These are phyloP conservation scores for Populus euphratica DNA, from an alignment of 345 rosid genomes.

Conservation along the genomic window DNA sequence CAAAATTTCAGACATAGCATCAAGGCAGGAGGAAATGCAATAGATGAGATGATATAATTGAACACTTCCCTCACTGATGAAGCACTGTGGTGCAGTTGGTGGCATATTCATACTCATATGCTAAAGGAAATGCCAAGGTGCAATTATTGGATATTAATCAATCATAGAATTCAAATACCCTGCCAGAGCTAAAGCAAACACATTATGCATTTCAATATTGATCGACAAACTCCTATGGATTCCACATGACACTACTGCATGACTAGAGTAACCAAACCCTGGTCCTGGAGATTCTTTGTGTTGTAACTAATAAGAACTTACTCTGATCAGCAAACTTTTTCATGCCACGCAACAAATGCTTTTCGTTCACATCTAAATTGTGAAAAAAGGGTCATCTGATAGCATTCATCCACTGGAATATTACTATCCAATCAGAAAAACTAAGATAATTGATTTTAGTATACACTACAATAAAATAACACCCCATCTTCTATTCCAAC, in stretches of 20 bases:
- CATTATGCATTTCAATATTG: neutral
- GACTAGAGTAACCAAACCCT: neutral
- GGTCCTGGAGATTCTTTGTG: neutral
- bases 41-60: neutral
- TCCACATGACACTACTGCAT: neutral
- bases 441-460: neutral
- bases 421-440: neutral
- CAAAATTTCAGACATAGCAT: neutral
- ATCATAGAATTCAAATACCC: neutral
- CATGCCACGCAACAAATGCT: neutral
- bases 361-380: neutral
- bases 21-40: neutral
- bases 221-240: neutral
- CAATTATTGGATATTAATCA: neutral
- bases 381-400: neutral
- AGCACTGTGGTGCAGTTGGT: neutral
- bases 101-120: neutral
- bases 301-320: neutral
- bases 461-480: neutral
- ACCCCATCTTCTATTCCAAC: neutral
- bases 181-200: neutral
- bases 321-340: neutral
- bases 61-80: neutral
- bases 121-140: neutral
- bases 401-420: neutral